These are phyloP conservation scores for Chrysoporthe cubensis DNA, from an alignment of 2,329 filamentous ascomycete genomes.

Conservation along the genomic window DNA sequence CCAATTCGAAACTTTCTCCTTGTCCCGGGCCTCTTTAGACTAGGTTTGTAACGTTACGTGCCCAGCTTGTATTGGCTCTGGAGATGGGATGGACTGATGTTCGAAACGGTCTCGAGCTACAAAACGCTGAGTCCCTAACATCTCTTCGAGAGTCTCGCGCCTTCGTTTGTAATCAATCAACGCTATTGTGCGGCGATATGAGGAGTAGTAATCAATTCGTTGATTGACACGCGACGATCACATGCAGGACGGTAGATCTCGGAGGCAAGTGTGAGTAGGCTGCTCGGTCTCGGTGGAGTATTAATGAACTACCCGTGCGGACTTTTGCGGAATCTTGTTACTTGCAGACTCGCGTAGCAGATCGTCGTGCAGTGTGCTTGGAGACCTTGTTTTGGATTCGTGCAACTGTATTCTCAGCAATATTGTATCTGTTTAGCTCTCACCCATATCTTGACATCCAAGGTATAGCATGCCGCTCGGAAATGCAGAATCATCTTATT, in stretches of 20 bases:
- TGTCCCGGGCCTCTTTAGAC: background rate
- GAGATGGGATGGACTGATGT: conserved; percentile 13
- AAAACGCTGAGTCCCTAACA: background rate
- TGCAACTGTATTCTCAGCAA: background rate
- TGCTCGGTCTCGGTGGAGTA: background rate
- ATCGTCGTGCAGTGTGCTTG: background rate
- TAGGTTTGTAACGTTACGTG: background rate
- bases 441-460: no score
- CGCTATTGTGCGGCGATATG: background rate
- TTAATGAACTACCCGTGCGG: no score
- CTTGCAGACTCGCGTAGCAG: background rate
- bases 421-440: no score
- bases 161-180: background rate
- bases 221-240: no score
- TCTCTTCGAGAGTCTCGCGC: background rate
- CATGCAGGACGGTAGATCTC: background rate
- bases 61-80: background rate
- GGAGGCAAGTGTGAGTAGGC: background rate
- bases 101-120: background rate
- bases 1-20: background rate
- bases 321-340: background rate
- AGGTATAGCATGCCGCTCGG: no score
- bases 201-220: no score
- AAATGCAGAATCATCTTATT: no score
- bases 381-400: background rate